Evolutionary conservation across 306 rosid genomes (phyloP).

Genomic region (Lotus japonicus): DNA sequence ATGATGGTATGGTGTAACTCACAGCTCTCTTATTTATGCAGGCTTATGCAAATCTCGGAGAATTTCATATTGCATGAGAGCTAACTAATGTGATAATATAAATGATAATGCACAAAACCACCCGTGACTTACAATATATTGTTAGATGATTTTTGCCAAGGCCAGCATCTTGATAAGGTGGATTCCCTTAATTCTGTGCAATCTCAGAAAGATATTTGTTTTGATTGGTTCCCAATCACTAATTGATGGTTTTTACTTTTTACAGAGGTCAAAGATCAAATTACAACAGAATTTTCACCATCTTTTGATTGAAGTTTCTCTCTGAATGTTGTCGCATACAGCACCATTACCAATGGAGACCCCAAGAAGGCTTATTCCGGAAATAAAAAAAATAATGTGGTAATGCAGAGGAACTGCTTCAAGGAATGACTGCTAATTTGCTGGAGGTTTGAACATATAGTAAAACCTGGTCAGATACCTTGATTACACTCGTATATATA

Average conservation of each 20-base stretch:
- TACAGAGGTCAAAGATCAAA: neutral
- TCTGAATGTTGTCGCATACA: neutral
- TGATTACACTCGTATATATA: neutral
- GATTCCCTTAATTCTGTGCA: neutral
- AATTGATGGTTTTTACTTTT: conserved; percentile 13
- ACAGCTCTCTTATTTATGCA: conserved; percentile 11
- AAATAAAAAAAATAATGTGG: neutral
- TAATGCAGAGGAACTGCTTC: neutral
- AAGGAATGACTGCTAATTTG: neutral
- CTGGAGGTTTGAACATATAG: neutral
- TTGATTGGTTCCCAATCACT: neutral
- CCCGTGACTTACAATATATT: too few species aligned
- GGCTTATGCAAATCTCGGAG: conserved; percentile 21
- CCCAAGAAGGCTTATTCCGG: neutral
- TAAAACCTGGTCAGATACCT: neutral
- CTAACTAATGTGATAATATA: neutral
- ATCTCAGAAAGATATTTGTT: neutral
- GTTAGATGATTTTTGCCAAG: neutral
- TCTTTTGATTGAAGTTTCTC: neutral
- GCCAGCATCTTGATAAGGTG: neutral
- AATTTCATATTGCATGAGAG: neutral
- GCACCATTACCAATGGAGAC: neutral
- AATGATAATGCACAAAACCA: neutral
- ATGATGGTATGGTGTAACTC: neutral
- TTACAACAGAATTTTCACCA: neutral